Evolutionary conservation across 2,329 filamentous ascomycete genomes (phyloP).

Genomic region (Pezicula neosporulosa): DNA sequence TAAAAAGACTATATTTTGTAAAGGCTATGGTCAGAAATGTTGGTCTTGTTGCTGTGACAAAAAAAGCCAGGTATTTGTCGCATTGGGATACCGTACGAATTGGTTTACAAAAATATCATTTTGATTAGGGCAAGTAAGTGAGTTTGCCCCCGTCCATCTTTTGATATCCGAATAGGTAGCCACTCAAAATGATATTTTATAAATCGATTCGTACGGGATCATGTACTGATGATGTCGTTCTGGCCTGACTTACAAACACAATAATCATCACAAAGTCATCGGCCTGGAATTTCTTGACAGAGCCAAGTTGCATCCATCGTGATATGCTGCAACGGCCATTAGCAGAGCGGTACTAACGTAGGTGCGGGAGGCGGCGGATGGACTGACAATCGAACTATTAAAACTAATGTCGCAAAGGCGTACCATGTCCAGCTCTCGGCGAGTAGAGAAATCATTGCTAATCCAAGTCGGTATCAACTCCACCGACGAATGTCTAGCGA

Average conservation of each 20-base stretch:
- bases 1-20: conserved; percentile 37
- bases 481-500: too few species aligned
- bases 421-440: conserved; percentile 45
- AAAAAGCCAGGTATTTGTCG: background rate
- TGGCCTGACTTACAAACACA: conserved; percentile 39
- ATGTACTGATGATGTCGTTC: background rate
- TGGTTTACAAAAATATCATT: too few species aligned
- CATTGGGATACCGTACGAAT: conserved; percentile 1
- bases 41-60: too few species aligned
- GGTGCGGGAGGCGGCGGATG: background rate
- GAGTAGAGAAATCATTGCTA: conserved; percentile 7
- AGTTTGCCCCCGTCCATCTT: too few species aligned
- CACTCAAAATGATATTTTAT: too few species aligned
- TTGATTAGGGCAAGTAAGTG: background rate
- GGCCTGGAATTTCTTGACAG: conserved; percentile 45
- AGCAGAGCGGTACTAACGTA: background rate
- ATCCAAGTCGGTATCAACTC: too few species aligned
- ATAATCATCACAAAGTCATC: conserved; percentile 56
- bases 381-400: conserved; percentile 37
- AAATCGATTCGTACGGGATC: background rate
- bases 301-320: conserved; percentile 37
- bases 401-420: conserved; percentile 35
- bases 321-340: conserved; percentile 26
- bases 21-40: background rate
- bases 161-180: too few species aligned